Conservation (phyloP, 352 stramenopile species). For the Phytopythium helicoides region DNA sequence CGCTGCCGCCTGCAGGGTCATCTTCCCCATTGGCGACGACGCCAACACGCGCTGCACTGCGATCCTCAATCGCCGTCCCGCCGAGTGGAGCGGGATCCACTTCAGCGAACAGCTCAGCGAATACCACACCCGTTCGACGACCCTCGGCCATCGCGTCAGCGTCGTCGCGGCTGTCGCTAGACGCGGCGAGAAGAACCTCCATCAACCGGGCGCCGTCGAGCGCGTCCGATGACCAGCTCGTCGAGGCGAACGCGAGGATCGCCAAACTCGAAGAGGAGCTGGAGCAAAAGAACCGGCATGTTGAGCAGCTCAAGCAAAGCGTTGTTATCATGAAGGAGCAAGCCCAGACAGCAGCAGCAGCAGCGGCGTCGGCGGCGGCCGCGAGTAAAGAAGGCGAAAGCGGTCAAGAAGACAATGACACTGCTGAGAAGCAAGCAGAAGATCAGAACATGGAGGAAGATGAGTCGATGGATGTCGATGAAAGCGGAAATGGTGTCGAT, state of each 20-base stretch:
- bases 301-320: conserved; percentile 70
- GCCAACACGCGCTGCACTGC: conserved; percentile 11
- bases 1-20: conserved; percentile 2
- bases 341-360: conserved; percentile 7
- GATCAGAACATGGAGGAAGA: conserved; percentile 14
- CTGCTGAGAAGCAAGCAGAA: conserved; percentile 22
- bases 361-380: conserved; percentile 4
- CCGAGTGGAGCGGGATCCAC: conserved; percentile 5
- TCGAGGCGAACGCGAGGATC: conserved; percentile 46
- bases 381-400: conserved; percentile 10
- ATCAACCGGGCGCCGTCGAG: conserved; percentile 12
- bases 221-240: conserved; percentile 40
- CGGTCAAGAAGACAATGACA: conserved; percentile 25
- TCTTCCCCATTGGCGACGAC: conserved; percentile 15
- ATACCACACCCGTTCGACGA: conserved; percentile 14
- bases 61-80: conserved; percentile 8
- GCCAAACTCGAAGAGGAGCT: conserved; percentile 64
- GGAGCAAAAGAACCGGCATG: conserved; percentile 63
- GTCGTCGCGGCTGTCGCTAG: conserved; percentile 24
- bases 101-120: neutral
- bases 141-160: conserved; percentile 5
- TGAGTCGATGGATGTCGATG: conserved; percentile 39
- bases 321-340: conserved; percentile 47
- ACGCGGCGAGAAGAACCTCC: conserved; percentile 10
- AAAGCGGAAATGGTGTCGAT: conserved; percentile 12